Evolutionary conservation across 768 basidiomycete species (phyloP), one percentile per base, ranked within the genome.

Genomic region (Lentinus brumalis): DNA sequence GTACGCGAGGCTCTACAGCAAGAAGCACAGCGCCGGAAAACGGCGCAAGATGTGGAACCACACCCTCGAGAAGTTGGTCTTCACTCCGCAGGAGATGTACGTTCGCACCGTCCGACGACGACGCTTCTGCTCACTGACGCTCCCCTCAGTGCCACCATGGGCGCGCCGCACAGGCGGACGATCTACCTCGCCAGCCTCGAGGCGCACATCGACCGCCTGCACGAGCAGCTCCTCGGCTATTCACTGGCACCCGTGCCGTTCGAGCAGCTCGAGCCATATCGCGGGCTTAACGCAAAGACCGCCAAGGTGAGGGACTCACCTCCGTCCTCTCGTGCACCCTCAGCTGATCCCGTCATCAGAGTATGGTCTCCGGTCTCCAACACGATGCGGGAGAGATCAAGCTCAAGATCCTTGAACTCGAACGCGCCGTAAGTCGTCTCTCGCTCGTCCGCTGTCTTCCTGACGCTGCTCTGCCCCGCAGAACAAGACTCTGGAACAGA

Each of bases 41-140:
- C 83, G 86, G 4, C 81, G 89, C 16, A 87, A 85, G 69, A 87
- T 88, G 15, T 92, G 90, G 90, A 87, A 86, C 51, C 90, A 90
- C 63, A 83, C 85, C 1, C 81, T 90, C 59, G 90, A 92, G 73
- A 90, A 90, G 69, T 78, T 78, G 14, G 77, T 91, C 29, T 91
- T 91, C 72, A 79, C 75, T 6, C 80, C 87, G 0, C 81, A 83
- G 50, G 89, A 92, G 71, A 69, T 92, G 87, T 88, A 62, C n/a
- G 15, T 3, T 30, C n/a, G 44, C 21, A 16, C 6, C 8, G 8
- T 32, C 40, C 8, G 21, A 5, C 50, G 29, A 12, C 6, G 46
- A 26, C 46, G 21, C 46, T 18, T 30, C 21, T 35, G 6, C 10
- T 50, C 15, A 52, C 50, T 35, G 18, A 10, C 41, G 42, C 29